Conservation (phyloP, 495 filamentous ascomycete genomes). For the Platismatia glauca region DNA sequence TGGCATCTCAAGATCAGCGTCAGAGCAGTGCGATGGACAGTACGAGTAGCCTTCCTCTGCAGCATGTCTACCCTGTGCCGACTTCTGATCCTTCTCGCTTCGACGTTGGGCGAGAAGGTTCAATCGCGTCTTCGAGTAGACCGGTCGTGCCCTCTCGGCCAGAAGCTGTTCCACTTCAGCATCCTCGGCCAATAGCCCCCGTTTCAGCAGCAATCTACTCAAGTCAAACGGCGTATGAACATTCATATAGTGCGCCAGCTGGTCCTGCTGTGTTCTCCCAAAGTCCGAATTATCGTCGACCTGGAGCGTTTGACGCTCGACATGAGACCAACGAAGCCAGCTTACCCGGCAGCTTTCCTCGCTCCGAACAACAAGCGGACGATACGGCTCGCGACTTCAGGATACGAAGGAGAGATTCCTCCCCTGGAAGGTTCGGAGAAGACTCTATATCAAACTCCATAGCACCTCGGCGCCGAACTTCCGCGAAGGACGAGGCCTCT, state of each 20-base stretch:
- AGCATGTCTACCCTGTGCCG: conserved; percentile 48
- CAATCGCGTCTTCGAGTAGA: conserved; percentile 37
- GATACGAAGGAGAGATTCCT: conserved; percentile 19
- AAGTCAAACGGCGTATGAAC: conserved; percentile 33
- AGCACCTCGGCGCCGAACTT: conserved; percentile 27
- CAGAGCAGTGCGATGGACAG: conserved; percentile 23
- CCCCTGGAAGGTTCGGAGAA: conserved; percentile 13
- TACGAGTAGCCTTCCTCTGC: conserved; percentile 31
- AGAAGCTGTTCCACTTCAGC: conserved; percentile 44
- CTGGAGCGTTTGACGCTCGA: background rate
- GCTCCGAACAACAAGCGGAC: conserved; percentile 3
- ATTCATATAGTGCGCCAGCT: conserved; percentile 31
- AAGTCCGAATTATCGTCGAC: conserved; percentile 3
- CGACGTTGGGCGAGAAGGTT: conserved; percentile 42
- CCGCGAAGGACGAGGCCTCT: conserved; percentile 34
- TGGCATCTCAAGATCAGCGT: conserved; percentile 6
- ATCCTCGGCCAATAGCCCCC: conserved; percentile 48
- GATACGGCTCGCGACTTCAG: background rate
- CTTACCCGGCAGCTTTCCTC: conserved; percentile 8
- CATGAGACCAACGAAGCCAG: background rate
- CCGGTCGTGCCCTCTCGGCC: conserved; percentile 27
- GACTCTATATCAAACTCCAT: conserved; percentile 11
- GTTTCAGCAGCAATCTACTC: conserved; percentile 49
- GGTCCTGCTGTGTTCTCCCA: conserved; percentile 29
- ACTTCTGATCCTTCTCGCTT: conserved; percentile 53